Percentiles rank a stretch among this genome's conserved stretches.
These are phyloP conservation scores for Aphanomyces astaci DNA, from an alignment of 352 stramenopile species.

Conservation along the genomic window DNA sequence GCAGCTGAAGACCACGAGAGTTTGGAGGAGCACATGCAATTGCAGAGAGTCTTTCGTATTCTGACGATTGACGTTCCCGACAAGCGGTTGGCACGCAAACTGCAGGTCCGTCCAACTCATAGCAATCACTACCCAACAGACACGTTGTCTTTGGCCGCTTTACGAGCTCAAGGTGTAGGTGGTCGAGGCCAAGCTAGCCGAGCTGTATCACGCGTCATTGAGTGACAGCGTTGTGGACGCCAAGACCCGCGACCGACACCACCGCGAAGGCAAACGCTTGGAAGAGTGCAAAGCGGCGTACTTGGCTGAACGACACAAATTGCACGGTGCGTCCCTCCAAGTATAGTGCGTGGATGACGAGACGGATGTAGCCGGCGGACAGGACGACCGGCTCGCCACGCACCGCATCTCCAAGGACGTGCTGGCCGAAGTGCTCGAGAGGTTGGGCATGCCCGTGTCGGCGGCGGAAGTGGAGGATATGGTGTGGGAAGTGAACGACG, in stretches of 20 bases:
- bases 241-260: neutral
- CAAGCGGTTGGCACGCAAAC: constrained; percentile 47
- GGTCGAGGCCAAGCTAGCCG: constrained; percentile 5
- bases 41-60: constrained; percentile 58
- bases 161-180: neutral
- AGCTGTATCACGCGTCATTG: constrained; percentile 3
- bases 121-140: too few species aligned
- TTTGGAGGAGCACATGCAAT: constrained; percentile 71
- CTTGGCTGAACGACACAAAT: constrained; percentile 28
- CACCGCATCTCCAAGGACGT: constrained; percentile 45
- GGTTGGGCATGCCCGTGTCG: constrained; percentile 34
- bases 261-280: neutral
- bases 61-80: constrained; percentile 59
- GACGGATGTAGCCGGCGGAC: constrained; percentile 34
- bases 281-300: neutral
- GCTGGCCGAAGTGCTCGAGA: constrained; percentile 49
- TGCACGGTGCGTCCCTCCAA: neutral
- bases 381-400: constrained; percentile 33
- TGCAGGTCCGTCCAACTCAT: constrained; percentile 46
- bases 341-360: too few species aligned
- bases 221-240: neutral
- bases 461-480: constrained; percentile 41
- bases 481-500: constrained; percentile 77
- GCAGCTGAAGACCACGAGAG: constrained; percentile 28
- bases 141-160: neutral